phyloP scores from a whole-genome alignment of 1,139 yeast species.

The Diutina neorugosa region DNA sequence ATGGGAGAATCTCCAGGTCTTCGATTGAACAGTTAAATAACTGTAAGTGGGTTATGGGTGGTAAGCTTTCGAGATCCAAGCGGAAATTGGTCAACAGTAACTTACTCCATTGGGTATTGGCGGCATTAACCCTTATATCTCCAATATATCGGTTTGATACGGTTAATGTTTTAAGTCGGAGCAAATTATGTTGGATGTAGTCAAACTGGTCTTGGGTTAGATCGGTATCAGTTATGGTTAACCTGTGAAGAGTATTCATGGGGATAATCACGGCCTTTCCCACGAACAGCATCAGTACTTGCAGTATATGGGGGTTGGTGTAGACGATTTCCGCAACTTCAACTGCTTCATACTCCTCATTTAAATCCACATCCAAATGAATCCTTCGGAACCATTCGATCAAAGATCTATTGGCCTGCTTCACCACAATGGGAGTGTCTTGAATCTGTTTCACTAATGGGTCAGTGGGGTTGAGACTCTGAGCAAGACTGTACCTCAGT shows the following conservation, averaged over 20 bases:
- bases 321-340: neutral
- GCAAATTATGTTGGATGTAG: neutral
- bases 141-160: neutral
- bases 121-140: neutral
- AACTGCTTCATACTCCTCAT: neutral
- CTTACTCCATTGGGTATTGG: neutral
- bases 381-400: neutral
- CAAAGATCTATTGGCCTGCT: neutral
- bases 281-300: neutral
- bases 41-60: neutral
- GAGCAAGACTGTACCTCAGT: neutral
- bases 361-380: neutral
- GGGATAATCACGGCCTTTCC: neutral
- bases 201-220: neutral
- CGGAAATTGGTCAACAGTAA: neutral
- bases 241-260: neutral
- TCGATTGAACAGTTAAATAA: neutral
- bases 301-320: neutral
- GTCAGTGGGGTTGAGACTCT: neutral
- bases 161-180: neutral
- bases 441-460: neutral
- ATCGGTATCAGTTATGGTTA: neutral
- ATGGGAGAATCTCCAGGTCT: neutral
- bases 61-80: neutral
- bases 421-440: neutral